These are phyloP conservation scores for Coniochaeta prunicola DNA, from an alignment of 2,329 filamentous ascomycete genomes.

Conservation along the genomic window DNA sequence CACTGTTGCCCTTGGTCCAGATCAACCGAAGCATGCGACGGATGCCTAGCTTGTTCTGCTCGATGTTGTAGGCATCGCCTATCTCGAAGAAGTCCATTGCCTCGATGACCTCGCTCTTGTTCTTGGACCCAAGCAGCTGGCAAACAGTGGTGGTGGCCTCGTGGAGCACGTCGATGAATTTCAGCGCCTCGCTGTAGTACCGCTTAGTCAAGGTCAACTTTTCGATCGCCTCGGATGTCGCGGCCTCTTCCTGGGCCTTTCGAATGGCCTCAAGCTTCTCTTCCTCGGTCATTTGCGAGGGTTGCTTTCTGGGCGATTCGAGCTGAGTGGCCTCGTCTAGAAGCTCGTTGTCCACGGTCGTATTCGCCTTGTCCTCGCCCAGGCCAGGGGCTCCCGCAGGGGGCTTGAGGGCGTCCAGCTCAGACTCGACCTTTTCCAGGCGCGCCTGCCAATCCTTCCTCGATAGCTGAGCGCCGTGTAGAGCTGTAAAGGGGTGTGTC, in stretches of 20 bases:
- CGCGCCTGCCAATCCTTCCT: slow-evolving; percentile 79
- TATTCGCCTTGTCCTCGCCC: slow-evolving; percentile 58
- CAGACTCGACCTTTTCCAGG: slow-evolving; percentile 73
- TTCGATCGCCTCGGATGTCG: slow-evolving; percentile 79
- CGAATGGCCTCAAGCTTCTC: slow-evolving; percentile 65
- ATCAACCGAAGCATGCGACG: slow-evolving; percentile 93
- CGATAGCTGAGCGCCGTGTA: slow-evolving; percentile 82
- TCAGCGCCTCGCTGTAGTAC: slow-evolving; percentile 88
- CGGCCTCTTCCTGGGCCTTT: slow-evolving; percentile 80
- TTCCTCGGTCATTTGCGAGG: slow-evolving; percentile 65
- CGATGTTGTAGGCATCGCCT: slow-evolving; percentile 91
- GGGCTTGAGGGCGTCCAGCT: slow-evolving; percentile 75
- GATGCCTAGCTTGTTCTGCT: slow-evolving; percentile 87
- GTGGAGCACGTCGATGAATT: slow-evolving; percentile 88
- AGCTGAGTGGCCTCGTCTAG: slow-evolving; percentile 85
- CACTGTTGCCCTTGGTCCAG: slow-evolving; percentile 99
- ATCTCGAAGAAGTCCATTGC: slow-evolving; percentile 98
- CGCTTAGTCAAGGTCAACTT: slow-evolving; percentile 82
- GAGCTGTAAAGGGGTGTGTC: slow-evolving; percentile 87
- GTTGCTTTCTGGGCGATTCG: slow-evolving; percentile 60
- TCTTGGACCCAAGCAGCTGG: slow-evolving; percentile 85
- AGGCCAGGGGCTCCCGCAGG: slow-evolving; percentile 68
- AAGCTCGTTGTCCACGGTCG: slow-evolving; percentile 67
- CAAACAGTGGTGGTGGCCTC: slow-evolving; percentile 73
- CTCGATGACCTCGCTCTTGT: slow-evolving; percentile 98